Evolutionary conservation across 2,329 filamentous ascomycete species (phyloP).

Genomic region (Ascocoryne sarcoides): DNA sequence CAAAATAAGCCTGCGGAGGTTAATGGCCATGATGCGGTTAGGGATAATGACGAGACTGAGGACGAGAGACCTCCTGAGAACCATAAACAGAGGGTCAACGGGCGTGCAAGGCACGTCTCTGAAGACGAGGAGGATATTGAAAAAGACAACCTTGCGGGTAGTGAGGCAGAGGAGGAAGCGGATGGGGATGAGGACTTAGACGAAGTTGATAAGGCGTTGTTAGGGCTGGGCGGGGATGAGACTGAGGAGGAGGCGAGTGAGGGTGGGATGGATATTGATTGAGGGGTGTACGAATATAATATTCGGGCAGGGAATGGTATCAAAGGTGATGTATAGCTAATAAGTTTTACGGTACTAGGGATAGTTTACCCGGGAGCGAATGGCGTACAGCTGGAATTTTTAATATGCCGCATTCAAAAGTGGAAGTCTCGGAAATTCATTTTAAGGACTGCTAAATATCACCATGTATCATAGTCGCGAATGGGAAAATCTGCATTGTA

Average conservation of each 20-base stretch:
- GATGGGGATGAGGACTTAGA: conserved; percentile 35
- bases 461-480: no score
- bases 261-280: conserved; percentile 25
- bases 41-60: conserved; percentile 27
- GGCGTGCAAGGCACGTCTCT: conserved; percentile 20
- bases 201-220: conserved; percentile 35
- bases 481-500: no score
- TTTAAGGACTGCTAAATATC: no score
- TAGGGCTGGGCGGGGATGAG: conserved; percentile 26
- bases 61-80: conserved; percentile 27
- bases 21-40: conserved; percentile 17
- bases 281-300: neutral
- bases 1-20: conserved; percentile 8
- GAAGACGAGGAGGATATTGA: conserved; percentile 48
- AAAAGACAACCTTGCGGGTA: conserved; percentile 40
- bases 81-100: conserved; percentile 32
- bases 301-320: no score
- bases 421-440: no score
- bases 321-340: no score
- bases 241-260: conserved; percentile 28
- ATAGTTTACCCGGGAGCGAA: no score
- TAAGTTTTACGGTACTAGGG: no score
- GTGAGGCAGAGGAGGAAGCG: conserved; percentile 34
- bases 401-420: no score
- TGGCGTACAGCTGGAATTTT: no score